Evolutionary conservation across 495 filamentous ascomycete species (phyloP), one percentile per base, ranked within the genome.

Genomic region (Opeltia flavorubescens): DNA sequence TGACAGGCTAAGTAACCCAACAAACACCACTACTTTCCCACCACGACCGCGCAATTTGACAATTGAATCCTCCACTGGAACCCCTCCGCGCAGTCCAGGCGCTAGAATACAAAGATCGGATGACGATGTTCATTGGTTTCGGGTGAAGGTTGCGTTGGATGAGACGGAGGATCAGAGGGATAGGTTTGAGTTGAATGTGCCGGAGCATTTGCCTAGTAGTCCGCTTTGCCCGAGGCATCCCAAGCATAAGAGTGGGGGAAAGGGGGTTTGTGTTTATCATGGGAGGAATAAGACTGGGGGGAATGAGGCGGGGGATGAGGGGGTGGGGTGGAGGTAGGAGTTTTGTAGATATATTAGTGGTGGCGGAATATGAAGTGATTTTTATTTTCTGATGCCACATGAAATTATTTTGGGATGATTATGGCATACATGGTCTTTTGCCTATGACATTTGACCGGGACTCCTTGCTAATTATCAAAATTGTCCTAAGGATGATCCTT

Each of bases 161-260:
- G 47, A 55, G 26, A 39, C 42, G 21, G 28, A 44, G 34, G 9
- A 40, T 13, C 33, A 46, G 15, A 40, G 46, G 43, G 50, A 51
- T 27, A 11, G 46, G 33, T 76, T 79, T 51, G 66, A 73, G 43
- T 67, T 75, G 47, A 63, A 76, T 43, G 55, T 79, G 17, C 77
- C 78, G n/a, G 77, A 81, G 35, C 80, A 84, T 60, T 57, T 81
- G 15, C 76, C 75, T 9, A 69, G 45, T 38, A 81, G 76, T 53
- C 78, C 78, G 33, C 60, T 81, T 53, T 84, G 80, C 60, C 80
- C 80, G 6, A 62, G 70, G 31, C 68, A 73, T 62, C 64, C 66
- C 38, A 70, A 70, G 43, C 70, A 76, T 55, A 67, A 66, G 50
- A 69, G 66, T 31, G 60, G 64, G 17, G 73, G 72, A 23, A 73